Conservation (phyloP, 106 monocot genomes). For the Acanthochlamys bracteata region DNA sequence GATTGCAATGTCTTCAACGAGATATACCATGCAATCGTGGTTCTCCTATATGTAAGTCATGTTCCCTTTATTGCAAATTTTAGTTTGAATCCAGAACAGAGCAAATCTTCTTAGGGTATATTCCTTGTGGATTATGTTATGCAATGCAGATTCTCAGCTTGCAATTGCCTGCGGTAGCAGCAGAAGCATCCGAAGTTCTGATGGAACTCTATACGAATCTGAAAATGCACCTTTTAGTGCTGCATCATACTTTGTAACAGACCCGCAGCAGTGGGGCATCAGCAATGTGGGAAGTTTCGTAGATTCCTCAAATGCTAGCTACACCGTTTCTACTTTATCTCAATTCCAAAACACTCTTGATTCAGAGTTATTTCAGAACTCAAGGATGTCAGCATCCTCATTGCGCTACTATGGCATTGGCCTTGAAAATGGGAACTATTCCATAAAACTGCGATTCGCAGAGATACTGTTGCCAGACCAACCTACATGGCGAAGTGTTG, state of each 20-base stretch:
- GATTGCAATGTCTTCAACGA: conserved; percentile 73
- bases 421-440: conserved; percentile 90
- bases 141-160: conserved; percentile 48
- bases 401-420: conserved; percentile 88
- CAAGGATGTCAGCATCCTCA: conserved; percentile 74
- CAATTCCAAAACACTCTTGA: conserved; percentile 70
- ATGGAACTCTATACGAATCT: conserved; percentile 41
- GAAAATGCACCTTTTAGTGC: conserved; percentile 41
- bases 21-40: conserved; percentile 49
- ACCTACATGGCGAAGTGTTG: conserved; percentile 49
- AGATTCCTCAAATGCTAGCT: conserved; percentile 27
- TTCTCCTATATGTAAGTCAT: conserved; percentile 53
- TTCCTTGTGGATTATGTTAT: neutral
- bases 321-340: conserved; percentile 23
- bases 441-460: conserved; percentile 51
- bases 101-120: neutral
- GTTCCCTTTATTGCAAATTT: neutral
- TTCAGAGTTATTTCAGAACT: conserved; percentile 62
- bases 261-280: conserved; percentile 51
- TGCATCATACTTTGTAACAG: conserved; percentile 70
- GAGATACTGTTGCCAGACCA: conserved; percentile 32
- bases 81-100: neutral
- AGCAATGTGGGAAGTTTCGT: conserved; percentile 68
- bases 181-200: conserved; percentile 33
- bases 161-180: conserved; percentile 77